These are phyloP conservation scores for Pseudocercospora eumusae DNA, from an alignment of 2,329 filamentous ascomycete species.

Conservation along the genomic window DNA sequence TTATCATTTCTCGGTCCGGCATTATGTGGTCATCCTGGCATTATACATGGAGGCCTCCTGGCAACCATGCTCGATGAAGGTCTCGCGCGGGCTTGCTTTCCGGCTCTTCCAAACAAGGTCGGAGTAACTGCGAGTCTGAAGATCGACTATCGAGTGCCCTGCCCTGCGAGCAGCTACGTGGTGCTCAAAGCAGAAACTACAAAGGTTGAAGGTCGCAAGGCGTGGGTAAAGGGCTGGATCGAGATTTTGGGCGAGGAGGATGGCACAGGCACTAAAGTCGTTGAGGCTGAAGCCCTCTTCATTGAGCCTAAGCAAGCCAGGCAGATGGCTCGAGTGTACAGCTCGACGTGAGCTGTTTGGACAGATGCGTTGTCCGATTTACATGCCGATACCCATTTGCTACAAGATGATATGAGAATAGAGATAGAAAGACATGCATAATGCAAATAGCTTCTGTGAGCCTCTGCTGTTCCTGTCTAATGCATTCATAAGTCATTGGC, in stretches of 20 bases:
- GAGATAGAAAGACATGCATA: slow-evolving; percentile 12
- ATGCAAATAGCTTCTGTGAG: slow-evolving; percentile 4
- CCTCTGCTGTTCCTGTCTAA: slow-evolving; percentile 10
- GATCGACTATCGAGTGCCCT: slow-evolving; percentile 78
- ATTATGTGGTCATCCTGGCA: slow-evolving; percentile 85
- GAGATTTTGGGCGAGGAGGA: slow-evolving; percentile 67
- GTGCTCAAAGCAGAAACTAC: slow-evolving; percentile 77
- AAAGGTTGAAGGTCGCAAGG: slow-evolving; percentile 88
- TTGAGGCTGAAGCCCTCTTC: slow-evolving; percentile 83
- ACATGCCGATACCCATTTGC: slow-evolving; percentile 5
- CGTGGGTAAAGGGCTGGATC: slow-evolving; percentile 85
- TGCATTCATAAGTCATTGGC: slow-evolving; percentile 10
- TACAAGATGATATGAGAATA: background rate
- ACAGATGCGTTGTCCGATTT: background rate
- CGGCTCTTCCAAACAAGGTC: slow-evolving; percentile 80
- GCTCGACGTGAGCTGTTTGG: slow-evolving; percentile 16
- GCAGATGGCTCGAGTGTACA: slow-evolving; percentile 42
- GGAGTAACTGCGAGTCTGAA: slow-evolving; percentile 84
- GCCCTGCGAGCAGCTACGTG: slow-evolving; percentile 71
- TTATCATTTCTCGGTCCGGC: slow-evolving; percentile 76
- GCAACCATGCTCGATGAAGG: slow-evolving; percentile 94
- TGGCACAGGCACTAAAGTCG: slow-evolving; percentile 64
- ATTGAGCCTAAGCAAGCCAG: slow-evolving; percentile 82
- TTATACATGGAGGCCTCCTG: slow-evolving; percentile 85
- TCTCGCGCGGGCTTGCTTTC: slow-evolving; percentile 83